Conservation (phyloP, 495 filamentous ascomycete genomes). For the Opeltia flavorubescens region DNA sequence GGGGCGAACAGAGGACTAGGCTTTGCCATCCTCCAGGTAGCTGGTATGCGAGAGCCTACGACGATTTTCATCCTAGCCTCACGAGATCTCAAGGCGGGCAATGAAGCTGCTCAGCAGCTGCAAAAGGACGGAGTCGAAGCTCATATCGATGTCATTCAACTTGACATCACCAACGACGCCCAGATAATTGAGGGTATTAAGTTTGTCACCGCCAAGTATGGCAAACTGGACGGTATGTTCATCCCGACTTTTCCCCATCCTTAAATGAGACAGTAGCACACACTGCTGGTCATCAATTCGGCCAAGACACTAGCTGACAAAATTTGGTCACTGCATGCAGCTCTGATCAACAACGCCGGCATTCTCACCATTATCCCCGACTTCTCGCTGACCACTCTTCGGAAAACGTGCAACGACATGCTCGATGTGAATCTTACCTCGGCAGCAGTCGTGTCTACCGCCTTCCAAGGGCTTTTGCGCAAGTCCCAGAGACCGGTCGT, state of each 20-base stretch:
- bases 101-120: conserved; percentile 12
- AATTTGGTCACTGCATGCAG: conserved; percentile 6
- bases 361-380: conserved; percentile 8
- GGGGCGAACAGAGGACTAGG: conserved; percentile 26
- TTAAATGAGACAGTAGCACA: too few species aligned
- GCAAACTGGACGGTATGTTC: conserved; percentile 16
- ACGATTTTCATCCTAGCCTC: conserved; percentile 20
- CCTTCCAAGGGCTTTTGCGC: conserved; percentile 20
- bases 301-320: conserved; percentile 4
- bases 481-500: conserved; percentile 10
- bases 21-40: conserved; percentile 20
- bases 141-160: conserved; percentile 16
- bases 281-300: too few species aligned
- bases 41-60: conserved; percentile 14
- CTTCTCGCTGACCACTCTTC: conserved; percentile 6
- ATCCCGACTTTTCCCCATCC: background rate
- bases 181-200: conserved; percentile 15
- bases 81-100: conserved; percentile 12
- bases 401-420: conserved; percentile 13
- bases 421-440: conserved; percentile 21
- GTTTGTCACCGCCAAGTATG: conserved; percentile 10
- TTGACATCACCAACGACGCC: conserved; percentile 20
- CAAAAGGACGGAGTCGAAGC: conserved; percentile 11
- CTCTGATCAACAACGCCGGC: conserved; percentile 25
- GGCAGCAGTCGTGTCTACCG: conserved; percentile 15